These are phyloP conservation scores for Firmiana major DNA, from an alignment of 345 rosid genomes.

Conservation along the genomic window DNA sequence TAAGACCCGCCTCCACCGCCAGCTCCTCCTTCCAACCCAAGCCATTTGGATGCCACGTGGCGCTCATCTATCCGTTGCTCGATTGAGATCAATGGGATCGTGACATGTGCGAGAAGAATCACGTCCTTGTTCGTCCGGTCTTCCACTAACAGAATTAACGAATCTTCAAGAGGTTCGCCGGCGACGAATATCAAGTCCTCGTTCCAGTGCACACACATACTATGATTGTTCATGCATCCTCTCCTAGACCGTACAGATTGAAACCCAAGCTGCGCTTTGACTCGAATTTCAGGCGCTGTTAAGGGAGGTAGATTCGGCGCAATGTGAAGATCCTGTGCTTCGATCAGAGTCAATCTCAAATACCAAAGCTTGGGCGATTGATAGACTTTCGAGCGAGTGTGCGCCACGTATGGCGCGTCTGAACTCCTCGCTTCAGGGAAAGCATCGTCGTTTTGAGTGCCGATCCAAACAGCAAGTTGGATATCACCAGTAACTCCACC, in stretches of 20 bases:
- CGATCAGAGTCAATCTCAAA: slow-evolving; percentile 72
- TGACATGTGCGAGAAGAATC: slow-evolving; percentile 46
- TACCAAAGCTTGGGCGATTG: slow-evolving; percentile 98
- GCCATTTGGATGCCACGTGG: slow-evolving; percentile 71
- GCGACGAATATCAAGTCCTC: slow-evolving; percentile 91
- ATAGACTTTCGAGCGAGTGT: slow-evolving; percentile 89
- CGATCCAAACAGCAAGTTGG: slow-evolving; percentile 92
- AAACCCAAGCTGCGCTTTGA: slow-evolving; percentile 74
- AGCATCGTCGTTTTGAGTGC: slow-evolving; percentile 91
- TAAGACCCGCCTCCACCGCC: slow-evolving; percentile 35
- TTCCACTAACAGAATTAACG: slow-evolving; percentile 60
- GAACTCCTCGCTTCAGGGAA: slow-evolving; percentile 93
- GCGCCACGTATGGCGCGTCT: slow-evolving; percentile 78
- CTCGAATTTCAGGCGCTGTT: slow-evolving; percentile 79
- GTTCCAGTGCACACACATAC: slow-evolving; percentile 75
- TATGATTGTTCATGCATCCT: slow-evolving; percentile 70
- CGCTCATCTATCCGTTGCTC: slow-evolving; percentile 83
- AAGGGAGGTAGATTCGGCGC: slow-evolving; percentile 76
- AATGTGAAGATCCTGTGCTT: slow-evolving; percentile 84
- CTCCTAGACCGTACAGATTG: slow-evolving; percentile 78
- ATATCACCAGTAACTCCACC: slow-evolving; percentile 67
- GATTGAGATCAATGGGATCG: slow-evolving; percentile 64
- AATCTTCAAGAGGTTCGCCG: slow-evolving; percentile 85
- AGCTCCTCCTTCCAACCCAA: slow-evolving; percentile 41
- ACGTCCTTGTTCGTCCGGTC: slow-evolving; percentile 69